Percentiles rank a stretch among this genome's conserved stretches.
These are phyloP conservation scores for Pleoardoris graminearum DNA, from an alignment of 2,329 filamentous ascomycete species.

Conservation along the genomic window DNA sequence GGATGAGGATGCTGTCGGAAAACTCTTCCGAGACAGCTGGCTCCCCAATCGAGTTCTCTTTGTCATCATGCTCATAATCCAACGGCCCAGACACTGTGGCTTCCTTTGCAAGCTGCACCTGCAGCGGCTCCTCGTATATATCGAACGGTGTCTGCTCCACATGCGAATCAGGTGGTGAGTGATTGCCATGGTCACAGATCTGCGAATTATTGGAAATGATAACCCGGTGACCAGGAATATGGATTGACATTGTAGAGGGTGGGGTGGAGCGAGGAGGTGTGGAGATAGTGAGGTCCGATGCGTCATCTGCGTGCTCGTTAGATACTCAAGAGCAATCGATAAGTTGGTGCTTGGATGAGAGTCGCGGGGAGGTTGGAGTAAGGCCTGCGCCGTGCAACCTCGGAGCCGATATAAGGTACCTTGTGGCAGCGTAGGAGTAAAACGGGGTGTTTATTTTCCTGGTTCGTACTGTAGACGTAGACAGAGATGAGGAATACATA, in stretches of 20 bases:
- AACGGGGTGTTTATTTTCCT: no score
- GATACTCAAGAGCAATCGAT: not conserved
- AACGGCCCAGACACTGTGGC: not conserved
- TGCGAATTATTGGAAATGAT: not conserved
- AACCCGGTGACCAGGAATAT: not conserved
- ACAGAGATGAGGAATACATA: not conserved
- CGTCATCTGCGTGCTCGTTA: constrained; percentile 2
- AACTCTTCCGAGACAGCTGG: not conserved
- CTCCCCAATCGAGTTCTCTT: constrained; percentile 8
- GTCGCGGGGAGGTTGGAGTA: not conserved
- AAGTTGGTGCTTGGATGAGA: not conserved
- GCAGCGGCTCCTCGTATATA: constrained; percentile 7
- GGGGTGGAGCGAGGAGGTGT: constrained; percentile 1
- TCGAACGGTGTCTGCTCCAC: not conserved
- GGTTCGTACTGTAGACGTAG: not conserved
- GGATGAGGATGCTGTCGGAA: not conserved
- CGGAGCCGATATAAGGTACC: not conserved
- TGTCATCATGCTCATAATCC: constrained; percentile 2
- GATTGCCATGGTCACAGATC: not conserved
- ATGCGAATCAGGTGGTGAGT: not conserved
- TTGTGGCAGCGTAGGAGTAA: no score
- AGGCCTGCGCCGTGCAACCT: not conserved
- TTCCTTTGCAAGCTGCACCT: constrained; percentile 3
- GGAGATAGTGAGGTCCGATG: not conserved
- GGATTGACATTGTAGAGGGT: not conserved